Conservation (phyloP, 1,284 basidiomycete genomes). For the Moniliophthora roreri region DNA sequence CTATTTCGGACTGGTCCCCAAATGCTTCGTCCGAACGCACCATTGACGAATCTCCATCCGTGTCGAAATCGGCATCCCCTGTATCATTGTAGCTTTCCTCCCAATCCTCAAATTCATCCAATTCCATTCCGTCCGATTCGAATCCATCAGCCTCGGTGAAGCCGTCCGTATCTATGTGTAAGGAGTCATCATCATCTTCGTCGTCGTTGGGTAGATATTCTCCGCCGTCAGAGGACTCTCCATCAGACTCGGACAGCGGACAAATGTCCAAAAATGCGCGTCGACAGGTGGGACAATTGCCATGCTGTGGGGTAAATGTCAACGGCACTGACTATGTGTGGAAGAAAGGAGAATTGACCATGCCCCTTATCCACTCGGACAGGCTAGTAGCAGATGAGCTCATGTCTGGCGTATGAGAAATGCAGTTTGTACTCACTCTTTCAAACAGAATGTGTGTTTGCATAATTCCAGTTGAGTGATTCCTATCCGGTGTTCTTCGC, state of each 20-base stretch:
- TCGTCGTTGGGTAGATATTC: conserved; percentile 64
- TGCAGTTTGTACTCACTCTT: conserved; percentile 48
- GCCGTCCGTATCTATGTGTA: conserved; percentile 26
- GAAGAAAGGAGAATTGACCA: conserved; percentile 35
- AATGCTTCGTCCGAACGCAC: conserved; percentile 3
- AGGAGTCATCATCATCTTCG: conserved; percentile 49
- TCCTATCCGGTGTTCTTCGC: conserved; percentile 28
- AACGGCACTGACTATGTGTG: conserved; percentile 5
- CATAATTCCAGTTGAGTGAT: conserved; percentile 59
- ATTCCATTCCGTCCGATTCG: conserved; percentile 28
- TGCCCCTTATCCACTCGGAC: conserved; percentile 60
- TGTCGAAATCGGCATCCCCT: conserved; percentile 20
- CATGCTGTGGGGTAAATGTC: conserved; percentile 42
- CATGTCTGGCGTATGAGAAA: conserved; percentile 3
- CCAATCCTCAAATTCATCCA: conserved; percentile 16
- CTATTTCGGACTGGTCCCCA: conserved; percentile 9
- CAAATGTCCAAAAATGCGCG: conserved; percentile 54
- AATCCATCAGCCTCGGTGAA: conserved; percentile 28
- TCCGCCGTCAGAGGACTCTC: conserved; percentile 64
- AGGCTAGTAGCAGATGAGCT: conserved; percentile 37
- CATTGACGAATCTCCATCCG: conserved; percentile 30
- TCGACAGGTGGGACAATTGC: conserved; percentile 70
- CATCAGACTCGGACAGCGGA: conserved; percentile 51
- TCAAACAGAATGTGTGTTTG: conserved; percentile 65
- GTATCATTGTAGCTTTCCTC: conserved; percentile 21